These are phyloP conservation scores for Vigna hirtella DNA, from an alignment of 306 rosid genomes.

Conservation along the genomic window DNA sequence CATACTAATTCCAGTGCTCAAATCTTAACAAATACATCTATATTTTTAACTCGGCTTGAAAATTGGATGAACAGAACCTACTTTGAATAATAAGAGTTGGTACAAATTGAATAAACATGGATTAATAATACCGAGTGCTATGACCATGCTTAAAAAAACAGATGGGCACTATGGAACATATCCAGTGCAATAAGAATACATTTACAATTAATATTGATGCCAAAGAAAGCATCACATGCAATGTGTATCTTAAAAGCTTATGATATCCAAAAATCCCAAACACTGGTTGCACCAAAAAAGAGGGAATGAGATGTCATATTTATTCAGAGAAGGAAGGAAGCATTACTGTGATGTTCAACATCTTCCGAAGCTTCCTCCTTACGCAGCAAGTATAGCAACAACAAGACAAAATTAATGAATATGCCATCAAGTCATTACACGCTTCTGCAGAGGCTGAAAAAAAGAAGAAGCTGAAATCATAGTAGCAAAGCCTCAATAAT, in stretches of 20 bases:
- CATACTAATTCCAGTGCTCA: conserved; percentile 17
- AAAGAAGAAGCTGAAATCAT: conserved; percentile 20
- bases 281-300: background rate
- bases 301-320: conserved; percentile 21
- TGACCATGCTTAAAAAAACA: background rate
- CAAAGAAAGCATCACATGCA: background rate
- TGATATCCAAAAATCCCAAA: conserved; percentile 25
- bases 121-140: conserved; percentile 12
- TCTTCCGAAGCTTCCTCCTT: conserved; percentile 93
- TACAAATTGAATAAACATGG: background rate
- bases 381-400: conserved; percentile 95
- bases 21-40: conserved; percentile 28
- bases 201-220: conserved; percentile 8
- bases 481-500: background rate
- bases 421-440: conserved; percentile 95
- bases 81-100: conserved; percentile 16
- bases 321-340: conserved; percentile 32
- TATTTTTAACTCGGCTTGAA: background rate
- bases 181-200: conserved; percentile 12
- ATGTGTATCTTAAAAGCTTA: conserved; percentile 35
- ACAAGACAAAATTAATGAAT: conserved; percentile 85
- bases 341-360: conserved; percentile 84
- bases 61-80: conserved; percentile 7
- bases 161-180: background rate
- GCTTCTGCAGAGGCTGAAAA: conserved; percentile 84